Evolutionary conservation across 306 rosid species (phyloP).

Genomic region (Cyamopsis tetragonoloba): DNA sequence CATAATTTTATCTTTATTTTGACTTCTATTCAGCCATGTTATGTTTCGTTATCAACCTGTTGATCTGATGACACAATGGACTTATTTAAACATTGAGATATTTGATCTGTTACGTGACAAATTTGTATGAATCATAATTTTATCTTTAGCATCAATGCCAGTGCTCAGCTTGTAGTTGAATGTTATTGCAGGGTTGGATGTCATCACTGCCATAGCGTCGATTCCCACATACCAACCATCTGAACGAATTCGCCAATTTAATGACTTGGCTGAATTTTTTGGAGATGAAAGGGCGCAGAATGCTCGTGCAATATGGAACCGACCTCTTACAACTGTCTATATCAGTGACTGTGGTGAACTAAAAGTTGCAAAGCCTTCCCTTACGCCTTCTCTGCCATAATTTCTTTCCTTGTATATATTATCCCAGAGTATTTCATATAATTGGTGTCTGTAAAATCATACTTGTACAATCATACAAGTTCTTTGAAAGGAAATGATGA

Average conservation of each 20-base stretch:
- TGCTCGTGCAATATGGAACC: slow-evolving; percentile 80
- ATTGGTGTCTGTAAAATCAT: slow-evolving; percentile 30
- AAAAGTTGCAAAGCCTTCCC: slow-evolving; percentile 81
- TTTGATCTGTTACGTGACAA: background rate
- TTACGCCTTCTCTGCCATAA: slow-evolving; percentile 78
- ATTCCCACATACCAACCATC: slow-evolving; percentile 76
- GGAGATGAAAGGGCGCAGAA: slow-evolving; percentile 89
- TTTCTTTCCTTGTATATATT: slow-evolving; percentile 19
- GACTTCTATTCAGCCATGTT: background rate
- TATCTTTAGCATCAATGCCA: background rate
- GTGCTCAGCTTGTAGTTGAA: slow-evolving; percentile 27
- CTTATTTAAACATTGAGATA: background rate
- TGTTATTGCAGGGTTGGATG: slow-evolving; percentile 68
- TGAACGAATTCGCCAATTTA: slow-evolving; percentile 82
- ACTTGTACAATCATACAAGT: no score
- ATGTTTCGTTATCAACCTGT: background rate
- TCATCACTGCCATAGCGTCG: slow-evolving; percentile 74
- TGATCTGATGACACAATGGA: background rate
- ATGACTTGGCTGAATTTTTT: slow-evolving; percentile 71
- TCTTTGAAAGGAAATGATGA: slow-evolving; percentile 17
- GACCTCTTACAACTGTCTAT: slow-evolving; percentile 72
- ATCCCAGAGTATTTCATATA: slow-evolving; percentile 18
- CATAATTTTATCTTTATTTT: background rate
- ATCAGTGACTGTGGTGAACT: slow-evolving; percentile 89
- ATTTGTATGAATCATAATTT: background rate